Evolutionary conservation across 1,284 basidiomycete species (phyloP), one percentile per base, ranked within the genome.

Genomic region (Butyriboletus appendiculatus): DNA sequence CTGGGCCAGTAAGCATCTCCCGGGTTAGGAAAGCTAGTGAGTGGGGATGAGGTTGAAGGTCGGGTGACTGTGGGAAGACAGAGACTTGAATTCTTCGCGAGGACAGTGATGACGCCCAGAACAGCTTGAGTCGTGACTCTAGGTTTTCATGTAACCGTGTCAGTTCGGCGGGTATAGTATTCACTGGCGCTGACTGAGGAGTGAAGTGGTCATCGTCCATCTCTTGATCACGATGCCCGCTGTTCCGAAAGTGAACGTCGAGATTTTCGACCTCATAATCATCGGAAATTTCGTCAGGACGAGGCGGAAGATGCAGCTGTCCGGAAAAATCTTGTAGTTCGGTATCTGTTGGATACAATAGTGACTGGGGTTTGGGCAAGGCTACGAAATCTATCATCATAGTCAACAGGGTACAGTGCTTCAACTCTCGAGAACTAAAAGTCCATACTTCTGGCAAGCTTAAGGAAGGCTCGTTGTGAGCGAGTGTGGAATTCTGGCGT

Each of bases 401-500:
- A 37, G 48, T 55, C 52, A 52, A 40, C 30, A n/a, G 24, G 32
- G 48, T 30, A 41, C 42, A 20, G 6, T 32, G 20, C 16, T 18
- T 33, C 14, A 16, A 39, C 20, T 12, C 8, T 24, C 16, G 18
- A 44, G 35, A 39, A 37, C 42, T 15, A 32, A 20, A 11, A 14
- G 14, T 32, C 30, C 76, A 38, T 63, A 92, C 92, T 79, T 78
- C 85, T 89, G 9, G 92, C 92, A 39, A 94, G 71, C 20, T 80
- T 79, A 53, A 94, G 77, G 61, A 94, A 90, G 0, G 89, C 84
- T 14, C 81, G 79, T 57, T 94, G 91, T 1, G 89, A 85, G 6
- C 90, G 82, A 45, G 84, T 87, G 1, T 84, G 80, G 49, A 79
- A 76, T 49, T 86, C 85, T 3, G 82, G 79, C 4, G 81, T 76